Percentiles rank a stretch among this genome's conserved stretches.
These are phyloP conservation scores for Isatis tinctoria DNA, from an alignment of 345 rosid species.

Conservation along the genomic window DNA sequence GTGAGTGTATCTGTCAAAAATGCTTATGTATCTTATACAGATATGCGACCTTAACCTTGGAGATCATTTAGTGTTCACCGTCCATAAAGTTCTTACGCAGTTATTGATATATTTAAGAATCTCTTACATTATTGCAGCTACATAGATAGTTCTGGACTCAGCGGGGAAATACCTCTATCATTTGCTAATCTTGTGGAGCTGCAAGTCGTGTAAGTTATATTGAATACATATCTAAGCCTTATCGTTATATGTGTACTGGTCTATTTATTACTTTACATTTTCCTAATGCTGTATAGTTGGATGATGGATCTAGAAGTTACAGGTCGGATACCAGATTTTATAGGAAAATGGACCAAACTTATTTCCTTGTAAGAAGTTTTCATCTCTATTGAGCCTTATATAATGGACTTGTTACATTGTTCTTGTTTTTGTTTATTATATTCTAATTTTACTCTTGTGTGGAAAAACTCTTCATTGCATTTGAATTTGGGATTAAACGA, in stretches of 20 bases:
- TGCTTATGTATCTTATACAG: not conserved
- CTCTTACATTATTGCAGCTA: conserved; percentile 37
- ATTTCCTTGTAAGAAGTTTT: conserved; percentile 36
- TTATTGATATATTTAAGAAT: not conserved
- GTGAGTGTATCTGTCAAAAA: conserved; percentile 41
- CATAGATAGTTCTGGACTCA: conserved; percentile 49
- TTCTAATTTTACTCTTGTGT: not conserved
- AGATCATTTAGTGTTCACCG: not conserved
- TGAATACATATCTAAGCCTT: not conserved
- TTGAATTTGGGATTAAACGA: not conserved
- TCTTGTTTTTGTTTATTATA: not conserved
- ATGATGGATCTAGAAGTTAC: conserved; percentile 43
- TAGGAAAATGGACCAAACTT: conserved; percentile 52
- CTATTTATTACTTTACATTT: not conserved
- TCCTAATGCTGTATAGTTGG: conserved; percentile 32
- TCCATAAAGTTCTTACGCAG: not conserved
- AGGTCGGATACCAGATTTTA: conserved; percentile 54
- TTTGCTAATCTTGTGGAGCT: conserved; percentile 39
- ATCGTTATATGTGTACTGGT: not conserved
- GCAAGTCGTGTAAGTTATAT: conserved; percentile 22
- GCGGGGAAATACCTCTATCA: conserved; percentile 53
- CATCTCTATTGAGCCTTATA: not conserved
- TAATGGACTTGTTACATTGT: not conserved
- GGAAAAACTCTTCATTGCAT: not conserved
- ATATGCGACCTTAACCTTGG: not conserved